These are phyloP conservation scores for Apiotrichum porosum DNA, from an alignment of 1,284 basidiomycete genomes.

Conservation along the genomic window DNA sequence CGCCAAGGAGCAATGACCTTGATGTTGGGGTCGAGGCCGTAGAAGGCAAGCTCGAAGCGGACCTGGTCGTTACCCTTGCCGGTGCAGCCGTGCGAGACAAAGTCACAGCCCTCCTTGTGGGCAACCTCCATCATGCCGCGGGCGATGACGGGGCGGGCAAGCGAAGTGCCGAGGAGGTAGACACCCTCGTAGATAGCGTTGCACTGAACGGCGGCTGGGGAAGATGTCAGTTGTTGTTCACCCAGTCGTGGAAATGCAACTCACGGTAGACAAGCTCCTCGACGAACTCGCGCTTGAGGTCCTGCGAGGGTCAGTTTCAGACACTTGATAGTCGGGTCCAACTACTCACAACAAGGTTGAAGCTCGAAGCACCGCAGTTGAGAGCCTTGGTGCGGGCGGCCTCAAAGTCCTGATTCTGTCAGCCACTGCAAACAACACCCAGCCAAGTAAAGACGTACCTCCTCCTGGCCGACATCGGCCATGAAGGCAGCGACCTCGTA, in stretches of 20 bases:
- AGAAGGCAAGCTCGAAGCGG: conserved; percentile 98
- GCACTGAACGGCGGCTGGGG: conserved; percentile 77
- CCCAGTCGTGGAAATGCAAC: conserved; percentile 5
- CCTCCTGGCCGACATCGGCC: conserved; percentile 98
- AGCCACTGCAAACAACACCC: background rate
- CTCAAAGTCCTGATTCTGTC: conserved; percentile 70
- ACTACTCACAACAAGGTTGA: conserved; percentile 71
- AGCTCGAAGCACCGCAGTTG: conserved; percentile 88
- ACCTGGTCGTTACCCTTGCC: conserved; percentile 99
- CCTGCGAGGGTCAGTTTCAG: no score
- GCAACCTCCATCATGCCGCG: conserved; percentile 97
- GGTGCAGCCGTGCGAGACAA: conserved; percentile 96
- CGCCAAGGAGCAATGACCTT: conserved; percentile 99
- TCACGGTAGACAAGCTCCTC: conserved; percentile 87
- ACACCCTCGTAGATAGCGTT: conserved; percentile 99
- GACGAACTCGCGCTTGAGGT: conserved; percentile 91
- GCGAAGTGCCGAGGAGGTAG: conserved; percentile 95
- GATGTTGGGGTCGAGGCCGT: conserved; percentile 96
- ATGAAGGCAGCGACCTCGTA: conserved; percentile 98
- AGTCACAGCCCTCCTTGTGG: conserved; percentile 87
- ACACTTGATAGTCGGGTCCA: background rate
- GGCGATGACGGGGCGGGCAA: conserved; percentile 96
- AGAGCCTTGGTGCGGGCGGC: conserved; percentile 89
- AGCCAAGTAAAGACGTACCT: conserved; percentile 54
- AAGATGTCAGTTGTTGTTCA: background rate